Percentiles rank a stretch among this genome's conserved stretches.
These are phyloP conservation scores for Colletotrichum kahawae DNA, from an alignment of 2,329 filamentous ascomycete species.

Conservation along the genomic window DNA sequence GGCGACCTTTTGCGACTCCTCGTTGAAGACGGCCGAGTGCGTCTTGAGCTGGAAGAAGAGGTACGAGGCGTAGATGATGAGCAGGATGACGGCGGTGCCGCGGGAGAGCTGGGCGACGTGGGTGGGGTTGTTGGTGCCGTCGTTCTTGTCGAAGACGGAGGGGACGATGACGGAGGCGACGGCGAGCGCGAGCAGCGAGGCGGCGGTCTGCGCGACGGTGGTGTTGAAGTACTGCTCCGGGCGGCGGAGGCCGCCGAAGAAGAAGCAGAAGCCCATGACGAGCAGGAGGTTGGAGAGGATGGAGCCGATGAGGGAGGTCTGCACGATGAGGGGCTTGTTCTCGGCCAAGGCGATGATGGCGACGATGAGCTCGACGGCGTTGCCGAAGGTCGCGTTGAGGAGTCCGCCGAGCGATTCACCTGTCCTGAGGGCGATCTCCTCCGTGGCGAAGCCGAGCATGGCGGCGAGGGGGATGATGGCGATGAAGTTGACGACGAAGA, in stretches of 20 bases:
- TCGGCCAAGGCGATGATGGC: slow-evolving; percentile 82
- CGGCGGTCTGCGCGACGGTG: slow-evolving; percentile 88
- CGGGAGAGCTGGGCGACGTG: slow-evolving; percentile 71
- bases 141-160: slow-evolving; percentile 75
- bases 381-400: slow-evolving; percentile 91
- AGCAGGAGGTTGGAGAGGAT: slow-evolving; percentile 91
- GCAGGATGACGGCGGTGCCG: slow-evolving; percentile 78
- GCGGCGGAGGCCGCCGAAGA: slow-evolving; percentile 81
- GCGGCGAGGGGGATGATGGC: slow-evolving; percentile 90
- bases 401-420: slow-evolving; percentile 89
- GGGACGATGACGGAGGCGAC: slow-evolving; percentile 87
- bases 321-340: slow-evolving; percentile 80
- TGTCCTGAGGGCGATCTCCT: slow-evolving; percentile 82
- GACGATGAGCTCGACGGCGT: slow-evolving; percentile 89
- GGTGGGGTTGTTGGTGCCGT: slow-evolving; percentile 37
- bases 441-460: slow-evolving; percentile 86
- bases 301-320: slow-evolving; percentile 89
- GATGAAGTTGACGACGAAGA: slow-evolving; percentile 92
- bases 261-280: slow-evolving; percentile 92
- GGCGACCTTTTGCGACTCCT: slow-evolving; percentile 77
- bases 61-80: slow-evolving; percentile 83
- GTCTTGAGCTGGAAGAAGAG: slow-evolving; percentile 92
- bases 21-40: slow-evolving; percentile 80
- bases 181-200: slow-evolving; percentile 78
- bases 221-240: slow-evolving; percentile 89